Evolutionary conservation across 805 yeast genomes (phyloP), one percentile per base, ranked within the genome.

Genomic region (Hanseniaspora taiwanica): DNA sequence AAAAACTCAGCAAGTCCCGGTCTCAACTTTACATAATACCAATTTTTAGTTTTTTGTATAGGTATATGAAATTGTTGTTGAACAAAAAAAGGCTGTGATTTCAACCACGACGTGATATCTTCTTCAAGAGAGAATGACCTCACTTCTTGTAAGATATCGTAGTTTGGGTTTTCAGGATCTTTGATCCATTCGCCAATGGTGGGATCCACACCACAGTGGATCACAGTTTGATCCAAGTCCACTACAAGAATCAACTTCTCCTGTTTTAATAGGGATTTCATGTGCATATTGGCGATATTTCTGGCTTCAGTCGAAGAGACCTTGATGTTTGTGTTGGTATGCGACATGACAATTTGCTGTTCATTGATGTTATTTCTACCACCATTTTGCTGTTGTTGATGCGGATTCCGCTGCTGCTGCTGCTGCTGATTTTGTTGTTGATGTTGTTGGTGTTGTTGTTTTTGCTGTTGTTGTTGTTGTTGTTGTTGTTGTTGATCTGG

Each of bases 121-220:
- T 91, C 98, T 47, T 80, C 85, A 14, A 91, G 64, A 6, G 78
- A 67, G 53, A 91, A 91, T 1, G 78, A 62, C 45, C 67, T 66
- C 3, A 91, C 96, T 54, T 87, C 94, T 56, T 78, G 77, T 23
- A 91, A 75, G 2, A 89, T 79, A 3, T 76, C 78, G 54, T 82
- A 81, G 53, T 91, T 86, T 6, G 96, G 94, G 50, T 84, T 83
- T 4, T 67, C 58, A 3, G 85, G 79, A 52, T 91, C 96, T 38
- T 70, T 69, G 69, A 82, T 86, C 98, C 98, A 91, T 53, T 84
- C 94, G 1, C 91, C 91, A 23, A 91, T 94, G 0, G 96, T 86
- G 0, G 96, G 96, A 56, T 91, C 98, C 14, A 89, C 96, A 4
- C 96, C 89, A 33, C 96, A 95, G 54, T 91, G 98, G 24, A 91